Evolutionary conservation across 2,329 filamentous ascomycete species (phyloP).

Genomic region (Periconia sp.): DNA sequence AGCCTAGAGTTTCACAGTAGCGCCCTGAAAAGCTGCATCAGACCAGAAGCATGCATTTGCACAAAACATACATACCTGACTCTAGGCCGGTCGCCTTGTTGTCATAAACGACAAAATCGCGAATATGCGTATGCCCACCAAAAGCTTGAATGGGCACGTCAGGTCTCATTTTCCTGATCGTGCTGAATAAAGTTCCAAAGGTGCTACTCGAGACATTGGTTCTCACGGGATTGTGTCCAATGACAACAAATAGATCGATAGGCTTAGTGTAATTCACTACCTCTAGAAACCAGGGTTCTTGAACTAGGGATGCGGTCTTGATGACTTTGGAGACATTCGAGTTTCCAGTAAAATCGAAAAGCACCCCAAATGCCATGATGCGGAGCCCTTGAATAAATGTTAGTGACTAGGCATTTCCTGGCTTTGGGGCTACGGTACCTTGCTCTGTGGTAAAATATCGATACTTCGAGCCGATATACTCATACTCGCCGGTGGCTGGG

Average conservation of each 20-base stretch:
- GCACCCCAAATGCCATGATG: constrained; percentile 61
- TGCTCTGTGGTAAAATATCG: constrained; percentile 58
- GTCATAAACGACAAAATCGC: constrained; percentile 70
- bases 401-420: too few relatives aligned
- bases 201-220: constrained; percentile 52
- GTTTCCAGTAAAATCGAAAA: constrained; percentile 61
- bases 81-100: constrained; percentile 66
- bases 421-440: too few relatives aligned
- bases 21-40: constrained; percentile 44
- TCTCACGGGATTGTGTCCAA: constrained; percentile 68
- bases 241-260: constrained; percentile 68
- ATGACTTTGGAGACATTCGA: constrained; percentile 67
- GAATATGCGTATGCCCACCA: constrained; percentile 69
- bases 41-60: too few relatives aligned
- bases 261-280: constrained; percentile 61
- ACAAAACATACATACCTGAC: constrained; percentile 56
- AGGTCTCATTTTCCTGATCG: constrained; percentile 64
- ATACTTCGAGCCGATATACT: constrained; percentile 56
- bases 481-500: constrained; percentile 49
- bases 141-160: constrained; percentile 69
- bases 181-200: constrained; percentile 59
- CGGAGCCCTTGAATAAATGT: too few relatives aligned
- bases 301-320: constrained; percentile 57
- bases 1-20: constrained; percentile 73
- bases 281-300: constrained; percentile 66